Evolutionary conservation across 495 filamentous ascomycete genomes (phyloP).

Genomic region (Oidiodendron maius): DNA sequence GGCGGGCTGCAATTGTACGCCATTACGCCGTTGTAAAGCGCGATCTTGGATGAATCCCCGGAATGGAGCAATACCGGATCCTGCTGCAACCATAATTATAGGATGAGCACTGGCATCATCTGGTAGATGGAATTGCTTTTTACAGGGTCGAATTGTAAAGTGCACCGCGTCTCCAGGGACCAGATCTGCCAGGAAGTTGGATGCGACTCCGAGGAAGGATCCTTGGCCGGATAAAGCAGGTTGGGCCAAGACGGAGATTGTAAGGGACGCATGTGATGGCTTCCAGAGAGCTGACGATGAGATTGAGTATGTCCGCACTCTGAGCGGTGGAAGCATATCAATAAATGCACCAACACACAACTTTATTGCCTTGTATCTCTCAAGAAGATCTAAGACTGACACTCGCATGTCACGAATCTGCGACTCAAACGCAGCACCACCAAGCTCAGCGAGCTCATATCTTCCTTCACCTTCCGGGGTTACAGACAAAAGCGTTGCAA

Average conservation of each 20-base stretch:
- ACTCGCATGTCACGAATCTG: no score
- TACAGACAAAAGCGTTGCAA: no score
- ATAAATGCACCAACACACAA: no score
- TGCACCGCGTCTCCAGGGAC: constrained; percentile 40
- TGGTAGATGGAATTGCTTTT: constrained; percentile 57
- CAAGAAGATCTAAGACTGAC: no score
- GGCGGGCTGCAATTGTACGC: constrained; percentile 38
- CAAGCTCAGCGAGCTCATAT: no score
- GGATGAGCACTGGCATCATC: constrained; percentile 45
- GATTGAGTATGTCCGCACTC: constrained; percentile 69
- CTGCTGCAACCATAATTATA: constrained; percentile 56
- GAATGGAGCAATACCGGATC: constrained; percentile 50
- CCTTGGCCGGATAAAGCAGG: neutral
- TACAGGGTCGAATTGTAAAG: constrained; percentile 40
- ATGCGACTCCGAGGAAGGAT: constrained; percentile 28
- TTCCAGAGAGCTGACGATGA: constrained; percentile 62
- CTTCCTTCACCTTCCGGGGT: no score
- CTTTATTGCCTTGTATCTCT: no score
- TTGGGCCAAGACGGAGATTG: constrained; percentile 43
- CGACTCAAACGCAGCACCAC: no score
- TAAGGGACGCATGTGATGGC: constrained; percentile 51
- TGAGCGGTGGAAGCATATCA: constrained; percentile 61
- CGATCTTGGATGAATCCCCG: constrained; percentile 53
- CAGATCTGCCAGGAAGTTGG: constrained; percentile 44
- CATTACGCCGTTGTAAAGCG: constrained; percentile 32